Base-by-base conservation (phyloP, 345 rosid genomes). In the Ceriops zippeliana region DNA sequence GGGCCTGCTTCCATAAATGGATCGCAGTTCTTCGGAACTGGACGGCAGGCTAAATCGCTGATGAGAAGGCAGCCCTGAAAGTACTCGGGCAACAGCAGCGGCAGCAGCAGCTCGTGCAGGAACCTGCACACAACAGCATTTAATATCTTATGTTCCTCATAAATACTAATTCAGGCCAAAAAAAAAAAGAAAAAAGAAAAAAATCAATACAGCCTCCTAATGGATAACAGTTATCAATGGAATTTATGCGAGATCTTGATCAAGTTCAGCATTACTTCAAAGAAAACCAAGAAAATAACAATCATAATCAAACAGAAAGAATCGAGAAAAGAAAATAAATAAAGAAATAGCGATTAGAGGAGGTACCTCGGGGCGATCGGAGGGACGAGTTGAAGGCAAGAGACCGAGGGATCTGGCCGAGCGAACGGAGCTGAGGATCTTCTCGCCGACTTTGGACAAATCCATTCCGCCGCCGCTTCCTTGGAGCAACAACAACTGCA, bases 81-180 rank as follows among this genome's bases (percentile, higher is more conserved):
- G 83, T 62, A 87, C 97, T 76, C 96, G 93, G 42, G 99, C 98
- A 74, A 95, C 97, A 61, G 89, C 96, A 21, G 99, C 99, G 5
- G 99, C 99, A 16, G 99, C 99, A 0, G 91, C 92, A 60, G 97
- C 98, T 79, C 97, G 86, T 47, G 97, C 92, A 15, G 99, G 99
- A 82, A 96, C 92, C 99, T 96, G 74, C 61, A 78, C 6, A 28
- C 59, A 56, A 56, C 6, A 56, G 9, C 30, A 56, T 21, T 9
- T 56, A 24, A 24, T 56, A 56, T 56, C 26, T 27, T 56, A 6
- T 10, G 7, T 15, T 4, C 11, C 28, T 31, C 31, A 27, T 27
- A n/a, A 4, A 56, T 24, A 56, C 59, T 21, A 24, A 27, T 56
- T 24, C 16, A 24, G 49, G 17, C 2, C 0, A 13, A 9, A 2